Evolutionary conservation across 306 rosid species (phyloP), one percentile per base, ranked within the genome.

Genomic region (Phaseolus lunatus): DNA sequence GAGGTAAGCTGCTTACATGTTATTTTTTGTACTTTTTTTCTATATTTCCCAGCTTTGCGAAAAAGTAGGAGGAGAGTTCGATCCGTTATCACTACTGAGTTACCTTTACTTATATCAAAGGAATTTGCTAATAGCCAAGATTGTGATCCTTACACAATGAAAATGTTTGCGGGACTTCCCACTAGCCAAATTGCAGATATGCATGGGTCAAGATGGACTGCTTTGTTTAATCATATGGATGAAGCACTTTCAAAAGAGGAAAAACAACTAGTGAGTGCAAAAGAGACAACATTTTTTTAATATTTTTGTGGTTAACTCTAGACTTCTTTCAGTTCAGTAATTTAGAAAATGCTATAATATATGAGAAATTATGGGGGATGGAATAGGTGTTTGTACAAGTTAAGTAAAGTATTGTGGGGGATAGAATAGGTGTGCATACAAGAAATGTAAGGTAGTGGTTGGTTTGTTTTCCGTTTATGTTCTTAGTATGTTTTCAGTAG

Each of bases 161-260:
- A 84, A 67, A 49, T 50, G 48, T 67, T 85, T 15, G 59, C 73
- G 2, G 87, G 71, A 83, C 56, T 82, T 77, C 74, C 92, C 7
- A 44, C 83, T 37, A 35, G 79, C 56, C 73, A 88, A 41, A 58
- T 81, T 70, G 90, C 90, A 37, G 96, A 92, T 66, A 43, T 91
- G 90, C 99, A 96, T 91, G 89, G 70, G 77, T 85, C 87, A 69
- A 89, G 92, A 78, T 96, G 99, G 99, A 75, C 82, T 56, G 77
- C 84, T 41, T 79, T 93, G 83, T 96, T 96, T 80, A 89, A 87
- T 78, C 93, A 88, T 75, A 91, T 96, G 99, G 96, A 96, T 61
- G 90, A 81, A 84, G 83, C 94, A 11, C 99, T 96, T 79, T 69
- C 88, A 19, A 98, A 93, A 74, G 99, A 96, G 87, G 98, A 96